A percentile compares a stretch with the other conserved stretches of the same genome.
Evolutionary conservation across 306 rosid species (phyloP).

Genomic region (Cucurbita maxima): DNA sequence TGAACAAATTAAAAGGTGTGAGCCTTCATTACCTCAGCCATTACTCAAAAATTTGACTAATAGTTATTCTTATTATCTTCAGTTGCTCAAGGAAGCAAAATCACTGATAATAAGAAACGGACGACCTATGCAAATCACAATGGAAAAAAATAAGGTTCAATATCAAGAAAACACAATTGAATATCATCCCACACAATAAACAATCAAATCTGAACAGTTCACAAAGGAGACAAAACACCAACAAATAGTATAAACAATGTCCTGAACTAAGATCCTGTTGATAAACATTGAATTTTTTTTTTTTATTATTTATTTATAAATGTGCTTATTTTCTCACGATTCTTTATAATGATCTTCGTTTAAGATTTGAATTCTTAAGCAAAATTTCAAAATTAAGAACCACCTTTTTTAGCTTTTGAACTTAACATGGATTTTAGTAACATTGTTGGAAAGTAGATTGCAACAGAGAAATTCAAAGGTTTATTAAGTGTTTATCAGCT

Average conservation of each 20-base stretch:
- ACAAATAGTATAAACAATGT: too few species aligned
- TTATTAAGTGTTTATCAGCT: background rate
- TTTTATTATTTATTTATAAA: too few species aligned
- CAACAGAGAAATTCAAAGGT: background rate
- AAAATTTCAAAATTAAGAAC: background rate
- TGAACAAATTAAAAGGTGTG: background rate
- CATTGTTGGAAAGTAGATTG: too few species aligned
- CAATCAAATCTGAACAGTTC: too few species aligned
- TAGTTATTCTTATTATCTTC: background rate
- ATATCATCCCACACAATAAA: background rate
- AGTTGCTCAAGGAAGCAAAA: background rate
- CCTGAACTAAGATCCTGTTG: too few species aligned
- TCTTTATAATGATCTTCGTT: background rate
- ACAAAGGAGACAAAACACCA: too few species aligned
- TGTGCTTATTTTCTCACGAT: background rate
- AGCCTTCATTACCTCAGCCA: conserved; percentile 2
- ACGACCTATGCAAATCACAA: conserved; percentile 7
- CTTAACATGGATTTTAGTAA: too few species aligned
- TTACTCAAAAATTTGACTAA: background rate
- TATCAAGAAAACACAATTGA: background rate
- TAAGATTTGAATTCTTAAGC: background rate
- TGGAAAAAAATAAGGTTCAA: background rate
- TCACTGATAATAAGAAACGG: background rate
- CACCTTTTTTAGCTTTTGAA: background rate
- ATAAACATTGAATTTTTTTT: too few species aligned